Conservation (phyloP, 2,329 filamentous ascomycete species). For the Alternaria solani region DNA sequence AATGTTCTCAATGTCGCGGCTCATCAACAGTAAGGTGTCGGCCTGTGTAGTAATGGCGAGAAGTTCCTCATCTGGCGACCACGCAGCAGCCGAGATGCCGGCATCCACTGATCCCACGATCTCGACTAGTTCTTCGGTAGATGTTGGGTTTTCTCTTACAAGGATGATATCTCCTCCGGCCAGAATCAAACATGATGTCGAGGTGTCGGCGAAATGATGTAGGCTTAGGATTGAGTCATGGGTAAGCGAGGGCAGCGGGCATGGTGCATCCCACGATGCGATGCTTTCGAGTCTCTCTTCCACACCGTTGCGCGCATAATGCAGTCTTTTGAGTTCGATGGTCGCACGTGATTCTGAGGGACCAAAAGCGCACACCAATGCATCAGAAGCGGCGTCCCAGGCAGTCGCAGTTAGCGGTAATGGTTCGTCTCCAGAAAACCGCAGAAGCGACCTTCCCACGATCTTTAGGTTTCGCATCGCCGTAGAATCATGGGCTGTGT, state of each 20-base stretch:
- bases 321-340: conserved; percentile 73
- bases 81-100: conserved; percentile 86
- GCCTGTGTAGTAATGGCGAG: conserved; percentile 82
- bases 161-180: conserved; percentile 90
- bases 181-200: conserved; percentile 81
- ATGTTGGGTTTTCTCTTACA: conserved; percentile 74
- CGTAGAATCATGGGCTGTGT: conserved; percentile 16
- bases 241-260: conserved; percentile 75
- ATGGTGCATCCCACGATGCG: conserved; percentile 88
- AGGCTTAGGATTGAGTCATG: conserved; percentile 80
- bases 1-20: conserved; percentile 84
- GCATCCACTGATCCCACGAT: conserved; percentile 94
- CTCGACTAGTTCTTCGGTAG: conserved; percentile 81
- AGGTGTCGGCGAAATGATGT: conserved; percentile 84
- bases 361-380: conserved; percentile 83
- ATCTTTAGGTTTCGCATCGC: conserved; percentile 88
- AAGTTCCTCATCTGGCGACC: conserved; percentile 95
- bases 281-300: conserved; percentile 59
- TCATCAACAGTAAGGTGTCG: conserved; percentile 89
- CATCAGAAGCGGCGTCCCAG: conserved; percentile 84
- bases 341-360: conserved; percentile 73
- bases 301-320: conserved; percentile 54
- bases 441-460: conserved; percentile 71
- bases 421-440: conserved; percentile 62
- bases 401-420: conserved; percentile 76